Conservation (phyloP, 352 stramenopile species). For the Globisporangium recalcitrans region DNA sequence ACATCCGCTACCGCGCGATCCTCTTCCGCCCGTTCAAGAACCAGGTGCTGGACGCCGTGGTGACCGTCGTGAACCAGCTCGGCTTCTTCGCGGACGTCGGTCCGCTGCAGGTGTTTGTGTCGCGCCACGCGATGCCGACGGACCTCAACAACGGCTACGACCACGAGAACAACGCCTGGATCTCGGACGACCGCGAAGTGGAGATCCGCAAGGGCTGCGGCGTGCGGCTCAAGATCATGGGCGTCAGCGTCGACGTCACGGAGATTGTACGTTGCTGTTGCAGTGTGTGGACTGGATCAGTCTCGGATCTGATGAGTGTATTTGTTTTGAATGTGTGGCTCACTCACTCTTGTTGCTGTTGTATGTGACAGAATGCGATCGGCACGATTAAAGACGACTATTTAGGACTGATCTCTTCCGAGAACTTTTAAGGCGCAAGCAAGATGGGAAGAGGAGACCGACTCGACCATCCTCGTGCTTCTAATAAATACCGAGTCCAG, state of each 20-base stretch:
- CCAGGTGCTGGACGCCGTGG: constrained; percentile 95
- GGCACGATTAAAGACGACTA: constrained; percentile 98
- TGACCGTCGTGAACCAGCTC: constrained; percentile 95
- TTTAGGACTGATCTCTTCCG: constrained; percentile 93
- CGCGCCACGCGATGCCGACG: constrained; percentile 92
- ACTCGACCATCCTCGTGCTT: background rate
- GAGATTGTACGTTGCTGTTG: constrained; percentile 75
- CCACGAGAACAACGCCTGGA: constrained; percentile 95
- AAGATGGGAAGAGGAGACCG: background rate
- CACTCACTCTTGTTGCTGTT: constrained; percentile 7
- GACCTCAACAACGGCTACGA: constrained; percentile 95
- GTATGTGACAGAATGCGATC: constrained; percentile 85
- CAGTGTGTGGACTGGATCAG: background rate
- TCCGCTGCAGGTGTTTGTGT: constrained; percentile 96
- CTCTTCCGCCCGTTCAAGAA: constrained; percentile 97
- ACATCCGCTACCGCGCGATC: constrained; percentile 95
- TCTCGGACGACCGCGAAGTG: constrained; percentile 96
- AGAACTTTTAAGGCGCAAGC: constrained; percentile 46
- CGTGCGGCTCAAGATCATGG: constrained; percentile 96
- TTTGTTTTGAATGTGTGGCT: constrained; percentile 7
- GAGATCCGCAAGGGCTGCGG: constrained; percentile 95
- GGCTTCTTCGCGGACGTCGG: constrained; percentile 97
- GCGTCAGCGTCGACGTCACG: constrained; percentile 94
- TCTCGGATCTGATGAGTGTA: background rate
- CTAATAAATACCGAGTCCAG: background rate